These are phyloP conservation scores for Penicillium canescens DNA, from an alignment of 495 filamentous ascomycete species.

Conservation along the genomic window DNA sequence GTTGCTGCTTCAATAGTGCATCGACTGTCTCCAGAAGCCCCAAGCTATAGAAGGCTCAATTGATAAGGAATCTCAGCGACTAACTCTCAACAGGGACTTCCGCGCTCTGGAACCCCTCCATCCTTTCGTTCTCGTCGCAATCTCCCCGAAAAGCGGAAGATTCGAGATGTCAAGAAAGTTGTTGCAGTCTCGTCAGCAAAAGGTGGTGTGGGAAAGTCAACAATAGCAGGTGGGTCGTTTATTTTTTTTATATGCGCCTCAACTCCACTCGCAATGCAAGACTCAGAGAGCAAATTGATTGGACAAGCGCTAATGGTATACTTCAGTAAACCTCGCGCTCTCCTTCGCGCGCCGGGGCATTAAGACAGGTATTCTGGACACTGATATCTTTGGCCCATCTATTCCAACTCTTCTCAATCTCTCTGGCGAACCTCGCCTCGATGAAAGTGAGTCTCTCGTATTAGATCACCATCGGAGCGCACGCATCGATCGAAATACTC, in stretches of 20 bases:
- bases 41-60: too few relatives aligned
- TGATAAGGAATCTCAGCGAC: neutral
- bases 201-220: slow-evolving; percentile 95
- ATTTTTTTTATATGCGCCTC: neutral
- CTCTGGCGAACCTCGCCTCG: slow-evolving; percentile 68
- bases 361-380: slow-evolving; percentile 84
- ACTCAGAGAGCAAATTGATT: too few relatives aligned
- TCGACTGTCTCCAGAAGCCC: neutral
- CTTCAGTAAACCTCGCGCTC: slow-evolving; percentile 78
- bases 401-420: slow-evolving; percentile 89
- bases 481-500: neutral
- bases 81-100: slow-evolving; percentile 65
- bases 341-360: slow-evolving; percentile 78
- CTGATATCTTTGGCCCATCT: slow-evolving; percentile 94
- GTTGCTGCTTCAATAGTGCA: neutral
- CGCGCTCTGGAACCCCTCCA: slow-evolving; percentile 70
- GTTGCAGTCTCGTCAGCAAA: slow-evolving; percentile 95
- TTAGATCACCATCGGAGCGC: neutral
- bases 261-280: too few relatives aligned
- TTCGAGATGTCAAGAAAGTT: slow-evolving; percentile 80
- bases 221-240: slow-evolving; percentile 67
- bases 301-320: slow-evolving; percentile 3
- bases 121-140: slow-evolving; percentile 78
- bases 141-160: slow-evolving; percentile 75
- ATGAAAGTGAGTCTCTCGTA: slow-evolving; percentile 48